Percentiles rank a stretch among this genome's conserved stretches.
Evolutionary conservation across 441 rosid species (phyloP).

Genomic region (Pelargonium citronellum): DNA sequence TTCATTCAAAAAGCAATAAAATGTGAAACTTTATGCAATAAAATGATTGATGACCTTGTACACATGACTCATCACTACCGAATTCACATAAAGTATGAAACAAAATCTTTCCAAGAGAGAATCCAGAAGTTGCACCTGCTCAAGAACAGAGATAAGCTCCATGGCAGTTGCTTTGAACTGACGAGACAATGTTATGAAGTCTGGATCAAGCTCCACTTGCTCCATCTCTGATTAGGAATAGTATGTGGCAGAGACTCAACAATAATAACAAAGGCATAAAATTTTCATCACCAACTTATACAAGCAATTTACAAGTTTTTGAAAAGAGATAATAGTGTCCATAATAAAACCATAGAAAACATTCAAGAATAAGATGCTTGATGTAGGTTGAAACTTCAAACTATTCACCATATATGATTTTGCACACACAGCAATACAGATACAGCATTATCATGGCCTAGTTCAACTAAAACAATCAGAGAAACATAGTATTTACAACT

Average conservation of each 20-base stretch:
- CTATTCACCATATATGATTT: no score
- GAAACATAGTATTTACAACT: no score
- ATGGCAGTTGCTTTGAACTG: conserved; percentile 89
- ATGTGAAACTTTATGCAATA: background rate
- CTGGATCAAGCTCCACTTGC: conserved; percentile 88
- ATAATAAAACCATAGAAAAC: no score
- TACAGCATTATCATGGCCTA: no score
- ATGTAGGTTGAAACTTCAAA: no score
- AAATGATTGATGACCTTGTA: conserved; percentile 8
- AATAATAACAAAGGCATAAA: conserved; percentile 15
- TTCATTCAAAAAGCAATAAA: conserved; percentile 1
- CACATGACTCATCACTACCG: background rate
- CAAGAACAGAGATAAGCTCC: conserved; percentile 92
- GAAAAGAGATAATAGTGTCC: no score
- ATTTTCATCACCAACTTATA: conserved; percentile 10
- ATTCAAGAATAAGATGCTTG: no score
- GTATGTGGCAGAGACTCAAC: conserved; percentile 26
- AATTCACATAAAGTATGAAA: background rate
- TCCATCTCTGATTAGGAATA: conserved; percentile 58
- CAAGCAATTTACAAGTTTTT: background rate
- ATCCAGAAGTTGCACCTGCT: conserved; percentile 52
- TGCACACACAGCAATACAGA: no score
- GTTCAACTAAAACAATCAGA: no score
- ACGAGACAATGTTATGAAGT: conserved; percentile 68
- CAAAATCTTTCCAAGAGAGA: conserved; percentile 7